phyloP scores from a whole-genome alignment of 1,284 basidiomycete genomes.

The Leccinum angustisporum region DNA sequence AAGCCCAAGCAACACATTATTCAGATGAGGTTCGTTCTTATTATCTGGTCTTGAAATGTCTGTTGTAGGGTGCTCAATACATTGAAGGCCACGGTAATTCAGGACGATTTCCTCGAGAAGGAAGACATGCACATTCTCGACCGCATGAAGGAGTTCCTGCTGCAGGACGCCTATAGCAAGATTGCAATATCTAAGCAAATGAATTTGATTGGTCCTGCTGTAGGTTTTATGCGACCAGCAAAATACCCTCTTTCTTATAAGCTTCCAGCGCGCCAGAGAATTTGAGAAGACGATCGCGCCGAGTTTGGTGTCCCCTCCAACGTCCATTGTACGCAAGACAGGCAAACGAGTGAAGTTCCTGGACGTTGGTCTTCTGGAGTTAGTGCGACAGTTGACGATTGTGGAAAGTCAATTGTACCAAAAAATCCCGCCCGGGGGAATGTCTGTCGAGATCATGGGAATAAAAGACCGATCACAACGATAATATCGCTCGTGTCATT shows the following conservation, averaged over 20 bases:
- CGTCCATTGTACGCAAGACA: slow-evolving; percentile 76
- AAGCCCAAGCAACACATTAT: slow-evolving; percentile 89
- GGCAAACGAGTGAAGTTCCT: slow-evolving; percentile 77
- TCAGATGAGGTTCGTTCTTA: slow-evolving; percentile 69
- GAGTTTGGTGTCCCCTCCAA: slow-evolving; percentile 57
- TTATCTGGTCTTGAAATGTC: slow-evolving; percentile 6
- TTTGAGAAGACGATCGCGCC: slow-evolving; percentile 53
- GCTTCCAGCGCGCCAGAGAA: slow-evolving; percentile 53
- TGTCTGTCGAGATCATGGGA: slow-evolving; percentile 83
- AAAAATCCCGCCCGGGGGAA: slow-evolving; percentile 88
- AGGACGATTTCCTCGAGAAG: slow-evolving; percentile 79
- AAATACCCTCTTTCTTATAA: slow-evolving; percentile 22
- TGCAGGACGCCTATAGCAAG: slow-evolving; percentile 61
- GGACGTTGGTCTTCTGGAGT: slow-evolving; percentile 89
- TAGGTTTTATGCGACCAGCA: slow-evolving; percentile 42
- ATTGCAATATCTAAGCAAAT: slow-evolving; percentile 74
- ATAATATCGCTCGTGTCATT: slow-evolving; percentile 89
- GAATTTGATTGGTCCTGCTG: slow-evolving; percentile 73
- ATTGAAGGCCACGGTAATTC: slow-evolving; percentile 77
- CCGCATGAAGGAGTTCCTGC: slow-evolving; percentile 76
- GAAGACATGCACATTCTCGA: slow-evolving; percentile 79
- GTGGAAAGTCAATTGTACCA: slow-evolving; percentile 89
- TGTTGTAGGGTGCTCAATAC: slow-evolving; percentile 74
- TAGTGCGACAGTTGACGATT: slow-evolving; percentile 93
- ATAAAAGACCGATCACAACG: slow-evolving; percentile 69